Evolutionary conservation across 1,284 basidiomycete genomes (phyloP), one percentile per base, ranked within the genome.

Genomic region (Puccinia triticina): DNA sequence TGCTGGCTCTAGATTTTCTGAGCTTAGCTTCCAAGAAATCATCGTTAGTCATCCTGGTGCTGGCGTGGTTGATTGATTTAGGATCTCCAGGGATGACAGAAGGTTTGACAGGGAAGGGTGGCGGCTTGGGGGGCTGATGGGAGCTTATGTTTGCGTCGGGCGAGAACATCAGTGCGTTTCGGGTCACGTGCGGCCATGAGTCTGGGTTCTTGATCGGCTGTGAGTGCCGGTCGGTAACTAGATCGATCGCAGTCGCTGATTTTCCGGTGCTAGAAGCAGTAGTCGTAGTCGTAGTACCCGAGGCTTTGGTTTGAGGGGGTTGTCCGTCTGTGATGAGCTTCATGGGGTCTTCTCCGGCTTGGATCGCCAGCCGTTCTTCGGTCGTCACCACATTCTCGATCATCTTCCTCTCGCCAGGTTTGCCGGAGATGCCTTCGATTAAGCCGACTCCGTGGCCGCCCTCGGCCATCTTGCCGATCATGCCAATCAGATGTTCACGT

Each of bases 111-210:
- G 86, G 84, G n/a, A 88, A 86, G 50, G 77, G 74, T 48, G 83
- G 75, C 72, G 73, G 77, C 57, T 55, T 61, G 40, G 61, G 29
- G 50, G 50, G 48, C 57, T 80, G 77, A 61, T 80, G 77, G 14
- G 32, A 37, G n/a, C 92, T 91, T 43, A 90, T 88, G 86, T 98
- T 92, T 40, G 93, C 93, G 86, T 96, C 95, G 1, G 95, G 95
- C 0, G 92, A 87, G 85, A 96, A 98, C 94, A 96, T 96, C 77
- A 98, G 89, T 11, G 92, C 91, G 88, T 98, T 98, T 82, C 95
- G 91, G 95, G 84, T 11, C 82, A 57, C 11, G 66, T 75, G 23
- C 16, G 46, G 50, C 75, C 67, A 80, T 74, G 34, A 50, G 74
- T 85, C 48, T 84, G 80, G 82, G 84, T 77, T 82, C 26, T 83